These are phyloP conservation scores for Microascus cirrosus DNA, from an alignment of 2,329 filamentous ascomycete genomes.

Conservation along the genomic window DNA sequence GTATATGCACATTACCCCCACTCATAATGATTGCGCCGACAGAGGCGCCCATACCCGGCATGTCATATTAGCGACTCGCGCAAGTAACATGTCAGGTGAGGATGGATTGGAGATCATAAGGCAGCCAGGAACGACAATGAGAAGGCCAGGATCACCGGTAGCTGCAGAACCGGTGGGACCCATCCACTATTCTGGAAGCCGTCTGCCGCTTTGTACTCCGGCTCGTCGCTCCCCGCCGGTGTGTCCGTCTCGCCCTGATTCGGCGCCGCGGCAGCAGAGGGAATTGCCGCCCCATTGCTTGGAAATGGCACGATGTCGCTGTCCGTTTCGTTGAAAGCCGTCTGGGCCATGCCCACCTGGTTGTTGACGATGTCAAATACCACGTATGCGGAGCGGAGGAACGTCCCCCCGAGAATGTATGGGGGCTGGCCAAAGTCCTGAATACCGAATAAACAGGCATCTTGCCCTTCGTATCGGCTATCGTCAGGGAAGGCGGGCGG, in stretches of 20 bases:
- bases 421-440: constrained; percentile 31
- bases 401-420: constrained; percentile 45
- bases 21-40: not conserved
- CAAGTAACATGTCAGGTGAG: not conserved
- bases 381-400: constrained; percentile 48
- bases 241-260: constrained; percentile 4
- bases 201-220: not conserved
- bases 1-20: not conserved
- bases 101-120: not conserved
- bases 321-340: constrained; percentile 41
- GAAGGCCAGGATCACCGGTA: not conserved
- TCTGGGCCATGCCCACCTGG: constrained; percentile 41
- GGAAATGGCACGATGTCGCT: constrained; percentile 1
- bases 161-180: not conserved
- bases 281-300: not conserved
- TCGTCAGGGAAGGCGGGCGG: constrained; percentile 25
- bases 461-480: constrained; percentile 26
- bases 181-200: constrained; percentile 2
- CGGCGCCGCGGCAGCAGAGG: constrained; percentile 1
- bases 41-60: not conserved
- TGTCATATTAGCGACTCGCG: not conserved
- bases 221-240: not conserved
- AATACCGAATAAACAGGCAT: constrained; percentile 45
- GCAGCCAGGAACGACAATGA: not conserved
- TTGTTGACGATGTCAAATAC: constrained; percentile 50